Evolutionary conservation across 371 early-diverging fungal genomes (phyloP).

Genomic region (Blakeslea trispora): DNA sequence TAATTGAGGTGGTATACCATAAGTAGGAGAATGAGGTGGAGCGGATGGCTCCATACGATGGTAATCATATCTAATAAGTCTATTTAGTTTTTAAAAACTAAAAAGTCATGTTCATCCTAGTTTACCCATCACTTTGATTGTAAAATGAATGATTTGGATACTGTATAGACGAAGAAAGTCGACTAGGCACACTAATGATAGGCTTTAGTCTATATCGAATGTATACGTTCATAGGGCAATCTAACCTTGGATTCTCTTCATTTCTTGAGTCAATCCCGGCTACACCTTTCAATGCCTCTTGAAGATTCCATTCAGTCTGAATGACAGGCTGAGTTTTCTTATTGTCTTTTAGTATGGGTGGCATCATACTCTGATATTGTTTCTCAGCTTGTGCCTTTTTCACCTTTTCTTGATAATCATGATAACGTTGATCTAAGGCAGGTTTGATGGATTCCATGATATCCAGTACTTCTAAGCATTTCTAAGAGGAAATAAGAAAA

Average conservation of each 20-base stretch:
- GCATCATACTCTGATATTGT: conserved; percentile 6
- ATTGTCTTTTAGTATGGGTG: conserved; percentile 3
- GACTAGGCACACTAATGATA: neutral
- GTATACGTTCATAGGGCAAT: no score
- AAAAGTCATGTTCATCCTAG: no score
- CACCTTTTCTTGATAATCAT: conserved; percentile 18
- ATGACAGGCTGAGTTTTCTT: neutral
- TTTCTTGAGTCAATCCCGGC: conserved; percentile 36
- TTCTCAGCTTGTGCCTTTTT: conserved; percentile 4
- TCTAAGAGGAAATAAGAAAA: conserved; percentile 24
- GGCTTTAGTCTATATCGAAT: no score
- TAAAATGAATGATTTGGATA: conserved; percentile 27
- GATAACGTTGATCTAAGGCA: conserved; percentile 28
- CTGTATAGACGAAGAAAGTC: conserved; percentile 7
- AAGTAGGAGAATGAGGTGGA: conserved; percentile 8
- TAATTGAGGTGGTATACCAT: conserved; percentile 17
- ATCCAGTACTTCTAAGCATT: conserved; percentile 51
- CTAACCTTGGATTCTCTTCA: neutral
- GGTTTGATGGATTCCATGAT: conserved; percentile 51
- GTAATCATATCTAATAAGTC: conserved; percentile 26
- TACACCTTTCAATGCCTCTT: conserved; percentile 48
- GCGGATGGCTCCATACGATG: conserved; percentile 17
- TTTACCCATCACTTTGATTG: conserved; percentile 45
- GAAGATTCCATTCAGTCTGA: conserved; percentile 39
- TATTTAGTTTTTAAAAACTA: no score